These are phyloP conservation scores for Rhododendron vialii DNA, from an alignment of 148 eudicot genomes.

Conservation along the genomic window DNA sequence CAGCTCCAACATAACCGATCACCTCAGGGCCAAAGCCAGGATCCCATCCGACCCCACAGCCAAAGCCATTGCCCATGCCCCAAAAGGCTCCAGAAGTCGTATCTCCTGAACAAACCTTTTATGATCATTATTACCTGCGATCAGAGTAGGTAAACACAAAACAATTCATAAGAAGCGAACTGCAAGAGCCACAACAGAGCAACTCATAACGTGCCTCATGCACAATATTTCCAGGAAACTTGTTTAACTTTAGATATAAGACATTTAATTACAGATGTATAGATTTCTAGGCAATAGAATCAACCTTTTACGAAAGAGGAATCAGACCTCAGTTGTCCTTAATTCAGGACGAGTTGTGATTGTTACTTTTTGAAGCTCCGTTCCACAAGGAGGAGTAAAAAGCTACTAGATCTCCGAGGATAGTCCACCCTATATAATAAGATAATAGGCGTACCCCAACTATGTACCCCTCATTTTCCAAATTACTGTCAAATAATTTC, in stretches of 20 bases:
- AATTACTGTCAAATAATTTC: background rate
- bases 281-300: background rate
- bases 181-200: background rate
- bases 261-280: background rate
- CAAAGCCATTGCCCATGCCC: constrained; percentile 95
- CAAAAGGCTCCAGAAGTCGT: constrained; percentile 93
- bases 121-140: constrained; percentile 79
- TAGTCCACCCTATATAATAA: background rate
- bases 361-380: background rate
- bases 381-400: background rate
- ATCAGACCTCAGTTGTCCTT: background rate
- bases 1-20: constrained; percentile 93
- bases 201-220: background rate
- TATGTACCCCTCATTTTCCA: background rate
- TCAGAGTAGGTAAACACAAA: background rate
- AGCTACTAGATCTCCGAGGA: background rate
- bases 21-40: constrained; percentile 99
- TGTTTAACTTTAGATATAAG: background rate
- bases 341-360: background rate
- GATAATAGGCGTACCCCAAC: background rate
- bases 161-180: background rate
- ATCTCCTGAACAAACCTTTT: constrained; percentile 72
- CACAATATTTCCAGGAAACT: background rate
- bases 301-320: background rate
- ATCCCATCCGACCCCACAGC: constrained; percentile 99